A percentile compares a stretch with the other conserved stretches of the same genome.
Evolutionary conservation across 78 protist genomes (phyloP).

Genomic region (Dictyostelium firmibasis): DNA sequence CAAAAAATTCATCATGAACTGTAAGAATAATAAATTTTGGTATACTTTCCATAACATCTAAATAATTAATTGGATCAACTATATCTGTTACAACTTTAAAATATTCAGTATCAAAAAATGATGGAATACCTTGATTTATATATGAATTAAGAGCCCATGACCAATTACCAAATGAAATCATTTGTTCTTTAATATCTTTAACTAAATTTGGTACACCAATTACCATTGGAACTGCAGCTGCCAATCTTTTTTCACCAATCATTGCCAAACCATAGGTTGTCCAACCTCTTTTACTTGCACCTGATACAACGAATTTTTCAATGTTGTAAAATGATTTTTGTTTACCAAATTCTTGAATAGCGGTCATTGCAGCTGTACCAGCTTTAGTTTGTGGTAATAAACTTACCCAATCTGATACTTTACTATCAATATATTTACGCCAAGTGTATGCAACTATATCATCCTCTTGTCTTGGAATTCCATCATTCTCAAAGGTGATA

Average conservation of each 20-base stretch:
- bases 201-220: constrained; percentile 20
- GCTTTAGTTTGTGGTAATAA: constrained; percentile 27
- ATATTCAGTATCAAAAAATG: not conserved
- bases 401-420: constrained; percentile 10
- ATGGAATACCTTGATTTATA: not conserved
- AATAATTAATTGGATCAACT: constrained; percentile 39
- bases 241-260: constrained; percentile 57
- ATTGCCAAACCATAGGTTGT: constrained; percentile 43
- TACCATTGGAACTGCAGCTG: constrained; percentile 73
- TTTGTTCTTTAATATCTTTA: constrained; percentile 7
- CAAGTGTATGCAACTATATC: constrained; percentile 49
- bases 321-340: not conserved
- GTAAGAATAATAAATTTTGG: not conserved
- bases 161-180: constrained; percentile 28
- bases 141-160: constrained; percentile 26
- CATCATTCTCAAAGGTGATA: constrained; percentile 22
- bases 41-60: not conserved
- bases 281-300: constrained; percentile 73
- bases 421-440: constrained; percentile 3
- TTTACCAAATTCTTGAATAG: constrained; percentile 14
- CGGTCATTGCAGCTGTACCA: constrained; percentile 14
- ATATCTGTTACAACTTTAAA: constrained; percentile 10
- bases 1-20: not conserved
- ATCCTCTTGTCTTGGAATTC: constrained; percentile 9
- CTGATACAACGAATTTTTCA: constrained; percentile 31